These are phyloP conservation scores for Gyromitra esculenta DNA, from an alignment of 2,329 filamentous ascomycete species.

Conservation along the genomic window DNA sequence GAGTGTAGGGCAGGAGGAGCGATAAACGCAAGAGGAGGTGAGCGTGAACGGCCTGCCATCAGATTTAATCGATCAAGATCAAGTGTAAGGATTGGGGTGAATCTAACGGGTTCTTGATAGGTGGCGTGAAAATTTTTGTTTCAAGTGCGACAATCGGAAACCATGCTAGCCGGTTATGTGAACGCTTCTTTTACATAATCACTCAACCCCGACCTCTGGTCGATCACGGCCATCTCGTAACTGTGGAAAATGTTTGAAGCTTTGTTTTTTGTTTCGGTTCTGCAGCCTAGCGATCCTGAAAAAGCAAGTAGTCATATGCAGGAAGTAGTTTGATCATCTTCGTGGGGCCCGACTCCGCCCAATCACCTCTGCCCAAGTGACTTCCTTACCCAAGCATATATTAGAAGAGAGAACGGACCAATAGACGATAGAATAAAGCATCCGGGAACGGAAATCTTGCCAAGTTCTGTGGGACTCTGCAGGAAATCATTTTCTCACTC, in stretches of 20 bases:
- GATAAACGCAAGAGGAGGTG: conserved; percentile 50
- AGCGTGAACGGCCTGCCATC: conserved; percentile 47
- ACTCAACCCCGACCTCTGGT: conserved; percentile 2
- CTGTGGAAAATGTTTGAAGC: conserved; percentile 26
- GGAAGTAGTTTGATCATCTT: background rate
- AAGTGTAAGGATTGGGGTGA: conserved; percentile 48
- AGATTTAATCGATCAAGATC: conserved; percentile 41
- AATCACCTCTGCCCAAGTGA: background rate
- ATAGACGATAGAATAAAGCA: background rate
- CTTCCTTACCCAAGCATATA: background rate
- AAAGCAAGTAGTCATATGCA: background rate
- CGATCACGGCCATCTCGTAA: background rate
- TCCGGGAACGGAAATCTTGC: conserved; percentile 7
- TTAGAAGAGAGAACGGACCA: background rate
- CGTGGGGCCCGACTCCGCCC: background rate
- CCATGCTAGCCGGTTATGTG: conserved; percentile 31
- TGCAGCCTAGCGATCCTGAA: background rate
- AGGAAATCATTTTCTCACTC: background rate
- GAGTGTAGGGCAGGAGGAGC: conserved; percentile 36
- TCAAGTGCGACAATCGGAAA: conserved; percentile 47
- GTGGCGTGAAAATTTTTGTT: conserved; percentile 51
- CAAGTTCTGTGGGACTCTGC: background rate
- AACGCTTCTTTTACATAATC: conserved; percentile 45
- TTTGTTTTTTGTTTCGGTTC: background rate
- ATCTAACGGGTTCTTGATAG: conserved; percentile 47